Evolutionary conservation across 257 asterid species (phyloP).

Genomic region (Ocimum tenuiflorum): DNA sequence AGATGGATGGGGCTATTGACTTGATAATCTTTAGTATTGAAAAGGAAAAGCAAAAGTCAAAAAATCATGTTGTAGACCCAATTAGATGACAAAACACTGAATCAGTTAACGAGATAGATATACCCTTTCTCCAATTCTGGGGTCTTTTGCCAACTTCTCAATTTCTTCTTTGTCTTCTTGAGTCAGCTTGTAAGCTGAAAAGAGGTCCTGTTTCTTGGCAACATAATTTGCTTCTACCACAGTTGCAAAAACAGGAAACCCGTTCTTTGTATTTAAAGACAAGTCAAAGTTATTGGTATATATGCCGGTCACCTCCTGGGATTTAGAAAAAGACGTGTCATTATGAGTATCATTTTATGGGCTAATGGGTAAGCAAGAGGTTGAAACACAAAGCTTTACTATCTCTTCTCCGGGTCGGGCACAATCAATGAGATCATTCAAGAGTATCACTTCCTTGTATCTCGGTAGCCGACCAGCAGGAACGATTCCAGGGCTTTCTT

Average conservation of each 20-base stretch:
- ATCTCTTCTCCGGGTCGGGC: conserved; percentile 99
- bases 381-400: conserved; percentile 33
- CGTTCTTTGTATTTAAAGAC: conserved; percentile 94
- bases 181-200: conserved; percentile 94
- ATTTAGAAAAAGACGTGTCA: conserved; percentile 5
- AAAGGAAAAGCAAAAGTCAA: not conserved
- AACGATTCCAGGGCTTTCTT: conserved; percentile 98
- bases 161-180: conserved; percentile 98
- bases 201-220: conserved; percentile 92
- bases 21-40: conserved; percentile 49
- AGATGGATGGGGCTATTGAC: conserved; percentile 96
- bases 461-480: conserved; percentile 99
- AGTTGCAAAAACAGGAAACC: conserved; percentile 99
- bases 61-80: not conserved
- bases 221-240: conserved; percentile 92
- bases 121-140: conserved; percentile 89
- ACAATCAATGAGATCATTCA: conserved; percentile 97
- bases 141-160: conserved; percentile 92
- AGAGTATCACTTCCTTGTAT: conserved; percentile 93
- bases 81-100: not conserved
- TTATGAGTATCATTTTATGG: not conserved
- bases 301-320: conserved; percentile 95
- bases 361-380: not conserved
- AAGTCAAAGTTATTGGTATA: conserved; percentile 94
- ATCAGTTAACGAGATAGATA: conserved; percentile 19